Conservation (phyloP, 352 stramenopile genomes). For the Elongisporangium anandrum region DNA sequence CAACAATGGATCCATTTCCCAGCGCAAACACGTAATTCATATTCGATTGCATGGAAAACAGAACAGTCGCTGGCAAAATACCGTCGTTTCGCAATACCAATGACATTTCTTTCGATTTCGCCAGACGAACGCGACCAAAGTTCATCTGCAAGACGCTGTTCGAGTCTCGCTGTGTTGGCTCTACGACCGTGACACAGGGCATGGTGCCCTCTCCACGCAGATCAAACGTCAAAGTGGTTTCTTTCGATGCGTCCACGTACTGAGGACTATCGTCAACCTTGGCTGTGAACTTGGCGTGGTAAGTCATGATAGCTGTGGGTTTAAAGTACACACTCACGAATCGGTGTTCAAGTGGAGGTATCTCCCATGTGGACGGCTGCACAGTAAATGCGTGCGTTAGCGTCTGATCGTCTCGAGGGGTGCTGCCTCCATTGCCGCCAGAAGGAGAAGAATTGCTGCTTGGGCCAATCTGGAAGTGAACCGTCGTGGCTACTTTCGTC, state of each 20-base stretch:
- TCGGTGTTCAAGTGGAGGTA: conserved; percentile 91
- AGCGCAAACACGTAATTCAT: conserved; percentile 70
- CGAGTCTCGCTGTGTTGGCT: conserved; percentile 66
- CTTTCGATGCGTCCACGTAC: conserved; percentile 12
- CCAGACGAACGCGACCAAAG: conserved; percentile 75
- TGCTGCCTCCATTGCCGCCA: neutral
- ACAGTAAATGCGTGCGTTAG: conserved; percentile 71
- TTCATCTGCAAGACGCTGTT: conserved; percentile 64
- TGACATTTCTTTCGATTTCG: conserved; percentile 60
- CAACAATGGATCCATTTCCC: conserved; percentile 69
- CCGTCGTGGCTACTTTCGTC: conserved; percentile 91
- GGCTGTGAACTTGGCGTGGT: conserved; percentile 76
- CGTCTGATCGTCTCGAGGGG: neutral
- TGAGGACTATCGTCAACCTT: conserved; percentile 73
- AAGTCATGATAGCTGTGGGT: conserved; percentile 82
- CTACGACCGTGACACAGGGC: conserved; percentile 86
- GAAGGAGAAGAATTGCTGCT: conserved; percentile 14
- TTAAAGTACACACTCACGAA: conserved; percentile 95
- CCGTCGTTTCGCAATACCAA: conserved; percentile 90
- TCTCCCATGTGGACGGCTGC: conserved; percentile 89
- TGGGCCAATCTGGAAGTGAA: conserved; percentile 76
- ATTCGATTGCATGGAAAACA: conserved; percentile 85
- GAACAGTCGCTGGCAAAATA: conserved; percentile 86
- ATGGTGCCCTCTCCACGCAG: conserved; percentile 91
- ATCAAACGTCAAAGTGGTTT: conserved; percentile 83